These are phyloP conservation scores for Mrakia hoshinonis DNA, from an alignment of 768 basidiomycete genomes.

Conservation along the genomic window DNA sequence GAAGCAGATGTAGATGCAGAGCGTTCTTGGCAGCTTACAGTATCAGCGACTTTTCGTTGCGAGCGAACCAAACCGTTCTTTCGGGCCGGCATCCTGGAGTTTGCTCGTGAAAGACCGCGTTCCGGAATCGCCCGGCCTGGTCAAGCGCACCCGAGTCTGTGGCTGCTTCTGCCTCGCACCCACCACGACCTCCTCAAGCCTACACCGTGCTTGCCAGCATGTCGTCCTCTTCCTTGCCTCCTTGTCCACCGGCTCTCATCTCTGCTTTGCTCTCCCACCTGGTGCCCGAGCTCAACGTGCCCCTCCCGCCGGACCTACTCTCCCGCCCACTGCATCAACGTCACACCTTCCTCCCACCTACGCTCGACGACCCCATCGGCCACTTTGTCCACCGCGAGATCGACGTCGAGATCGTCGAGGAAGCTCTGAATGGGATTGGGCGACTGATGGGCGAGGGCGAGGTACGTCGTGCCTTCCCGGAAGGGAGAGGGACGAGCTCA, in stretches of 20 bases:
- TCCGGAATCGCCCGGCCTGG: no score
- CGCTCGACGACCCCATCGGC: conserved; percentile 32
- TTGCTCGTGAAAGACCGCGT: no score
- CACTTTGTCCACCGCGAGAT: conserved; percentile 33
- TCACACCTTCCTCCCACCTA: conserved; percentile 35
- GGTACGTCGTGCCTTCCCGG: background rate
- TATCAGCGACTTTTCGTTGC: no score
- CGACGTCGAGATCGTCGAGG: conserved; percentile 1
- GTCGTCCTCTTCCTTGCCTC: conserved; percentile 5
- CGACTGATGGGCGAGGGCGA: conserved; percentile 24
- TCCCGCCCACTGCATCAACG: conserved; percentile 34
- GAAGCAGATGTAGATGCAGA: no score
- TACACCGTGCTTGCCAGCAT: background rate
- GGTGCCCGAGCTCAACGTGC: conserved; percentile 32
- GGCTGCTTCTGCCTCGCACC: background rate
- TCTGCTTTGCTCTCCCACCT: conserved; percentile 33
- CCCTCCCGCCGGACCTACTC: conserved; percentile 33
- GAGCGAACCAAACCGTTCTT: no score
- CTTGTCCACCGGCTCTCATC: conserved; percentile 30
- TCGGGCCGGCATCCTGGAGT: no score
- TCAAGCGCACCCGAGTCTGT: no score
- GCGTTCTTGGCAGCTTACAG: no score
- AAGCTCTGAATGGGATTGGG: conserved; percentile 16
- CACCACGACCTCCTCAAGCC: background rate
- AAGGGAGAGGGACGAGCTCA: no score